Base-by-base conservation (phyloP, 2,329 filamentous ascomycete genomes). In the Talaromyces pinophilus region DNA sequence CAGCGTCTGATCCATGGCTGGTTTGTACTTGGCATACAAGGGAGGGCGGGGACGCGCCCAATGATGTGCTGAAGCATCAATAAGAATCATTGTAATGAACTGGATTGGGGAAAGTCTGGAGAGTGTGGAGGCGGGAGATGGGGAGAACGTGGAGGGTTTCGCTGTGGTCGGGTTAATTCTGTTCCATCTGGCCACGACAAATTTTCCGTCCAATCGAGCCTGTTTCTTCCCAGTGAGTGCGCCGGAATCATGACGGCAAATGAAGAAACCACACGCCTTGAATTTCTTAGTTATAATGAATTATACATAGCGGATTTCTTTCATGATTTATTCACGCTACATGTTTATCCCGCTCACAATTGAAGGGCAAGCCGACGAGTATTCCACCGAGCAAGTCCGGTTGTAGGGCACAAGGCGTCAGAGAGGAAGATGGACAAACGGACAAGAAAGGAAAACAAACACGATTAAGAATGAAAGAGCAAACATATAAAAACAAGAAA, bases 191-290 rank as follows among this genome's bases (percentile, higher is more conserved):
- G 19, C 0, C 19, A 48, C 19, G 13, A 10, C 11, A 25, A 48
- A 25, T 48, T 48, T 25, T 48, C 46, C 46, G 46, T 48, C 46
- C 46, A 48, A 48, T 48, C 46, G 19, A 48, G 46, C 46, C 46
- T 25, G 46, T 48, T 25, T 15, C 19, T 48, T 44, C 42, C 10
- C 17, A 48, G 44, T 48, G 10, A 48, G 19, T 48, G 44, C 19
- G 44, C 44, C 33, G 44, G 44, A 19, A 22, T 46, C 44, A 44
- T 44, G n/a, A n/a, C n/a, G 3, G 44, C n/a, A 5, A 22, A 22
- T 22, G n/a, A 11, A 46, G 19, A 22, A 22, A 13, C 3, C 19
- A 11, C 5, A 11, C 8, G 6, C 10, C 11, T 22, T 19, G 1
- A 13, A 13, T 48, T 48, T 22, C 44, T 22, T 13, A 22, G 19